Base-by-base conservation (phyloP, 1,139 yeast species). In the Pichia sp. region DNA sequence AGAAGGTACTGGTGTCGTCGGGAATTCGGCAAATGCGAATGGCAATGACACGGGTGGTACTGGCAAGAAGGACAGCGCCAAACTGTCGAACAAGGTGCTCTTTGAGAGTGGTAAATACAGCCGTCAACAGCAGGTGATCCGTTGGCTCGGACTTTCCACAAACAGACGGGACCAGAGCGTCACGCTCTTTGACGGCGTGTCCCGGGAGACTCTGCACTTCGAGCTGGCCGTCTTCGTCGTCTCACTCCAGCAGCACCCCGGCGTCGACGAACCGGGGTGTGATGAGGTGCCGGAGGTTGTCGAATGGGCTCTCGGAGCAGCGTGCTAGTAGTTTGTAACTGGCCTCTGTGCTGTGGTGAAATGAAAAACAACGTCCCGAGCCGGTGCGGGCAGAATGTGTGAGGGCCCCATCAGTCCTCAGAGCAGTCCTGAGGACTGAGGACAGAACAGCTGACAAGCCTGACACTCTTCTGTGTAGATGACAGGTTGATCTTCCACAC, bases 231-330 rank as follows among this genome's bases (percentile, higher is more conserved):
- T 39, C 12, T 39, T 28, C 17, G 36, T 40, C 17, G 31, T 19
- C 12, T 31, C 30, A 4, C 18, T 35, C 20, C 9, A n/a, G 34
- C 19, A n/a, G 17, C 19, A n/a, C 7, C 7, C 7, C 12, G 33
- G 33, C n/a, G 33, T 9, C 8, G 33, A n/a, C n/a, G n/a, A 11
- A n/a, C 27, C 39, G 39, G 20, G 17, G 14, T 19, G n/a, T 18
- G 28, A 9, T n/a, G 17, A 15, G 39, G 27, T 24, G 27, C 27
- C 7, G 10, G 27, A 24, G 14, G 28, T 39, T n/a, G 15, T 39
- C 7, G 34, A 19, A 17, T 39, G 42, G 42, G 42, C 42, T 22
- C 42, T 39, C 42, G 42, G 42, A 22, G 42, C 27, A 14, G 36
- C 28, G 20, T 27, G 15, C 15, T 12, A 19, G 14, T 36, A 27